phyloP scores from a whole-genome alignment of 2,329 filamentous ascomycete genomes.

The Botrytis sinoallii region DNA sequence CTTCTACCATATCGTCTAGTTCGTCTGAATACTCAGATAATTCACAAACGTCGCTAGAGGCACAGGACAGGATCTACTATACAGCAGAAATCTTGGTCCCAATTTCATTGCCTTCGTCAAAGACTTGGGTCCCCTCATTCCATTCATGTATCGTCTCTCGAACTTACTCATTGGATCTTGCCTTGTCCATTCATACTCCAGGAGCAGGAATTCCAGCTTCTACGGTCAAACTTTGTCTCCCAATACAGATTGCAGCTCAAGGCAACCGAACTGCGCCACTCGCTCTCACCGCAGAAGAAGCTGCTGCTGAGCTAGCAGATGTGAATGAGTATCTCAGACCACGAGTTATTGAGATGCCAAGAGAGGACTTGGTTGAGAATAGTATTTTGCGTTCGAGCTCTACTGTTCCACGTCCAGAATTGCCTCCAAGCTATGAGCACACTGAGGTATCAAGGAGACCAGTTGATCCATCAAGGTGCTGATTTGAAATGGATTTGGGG shows the following conservation, averaged over 20 bases:
- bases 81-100: slow-evolving; percentile 62
- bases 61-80: slow-evolving; percentile 42
- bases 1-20: slow-evolving; percentile 32
- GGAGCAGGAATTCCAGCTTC: slow-evolving; percentile 41
- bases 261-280: slow-evolving; percentile 24
- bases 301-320: slow-evolving; percentile 32
- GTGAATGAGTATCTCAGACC: slow-evolving; percentile 33
- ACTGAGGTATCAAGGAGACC: slow-evolving; percentile 20
- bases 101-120: slow-evolving; percentile 56
- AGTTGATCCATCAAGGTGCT: slow-evolving; percentile 25
- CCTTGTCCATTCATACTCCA: slow-evolving; percentile 52
- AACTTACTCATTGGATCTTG: slow-evolving; percentile 58
- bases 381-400: slow-evolving; percentile 26
- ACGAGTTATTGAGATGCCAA: slow-evolving; percentile 33
- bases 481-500: background rate
- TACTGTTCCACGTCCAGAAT: slow-evolving; percentile 20
- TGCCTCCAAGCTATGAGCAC: slow-evolving; percentile 36
- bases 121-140: slow-evolving; percentile 66
- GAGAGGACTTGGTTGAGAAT: slow-evolving; percentile 29
- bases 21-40: slow-evolving; percentile 31
- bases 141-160: slow-evolving; percentile 66
- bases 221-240: slow-evolving; percentile 34
- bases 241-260: slow-evolving; percentile 35
- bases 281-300: slow-evolving; percentile 25
- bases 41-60: slow-evolving; percentile 10